phyloP scores from a whole-genome alignment of 1,284 basidiomycete genomes.

The Anthracocystis setariae region DNA sequence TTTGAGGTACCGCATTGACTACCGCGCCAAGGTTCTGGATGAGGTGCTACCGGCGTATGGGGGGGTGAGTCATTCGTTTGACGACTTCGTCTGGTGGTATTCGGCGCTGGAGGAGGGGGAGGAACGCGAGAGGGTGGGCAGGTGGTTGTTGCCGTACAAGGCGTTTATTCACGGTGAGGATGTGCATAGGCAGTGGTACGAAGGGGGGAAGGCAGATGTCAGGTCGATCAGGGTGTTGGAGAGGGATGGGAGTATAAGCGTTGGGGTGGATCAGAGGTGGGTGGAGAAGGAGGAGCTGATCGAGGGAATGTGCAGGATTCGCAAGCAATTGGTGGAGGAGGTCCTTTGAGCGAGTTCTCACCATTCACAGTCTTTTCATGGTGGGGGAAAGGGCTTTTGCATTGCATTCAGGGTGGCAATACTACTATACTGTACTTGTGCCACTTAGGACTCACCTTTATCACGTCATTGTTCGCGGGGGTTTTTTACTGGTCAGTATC shows the following conservation, averaged over 20 bases:
- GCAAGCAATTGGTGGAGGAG: constrained; percentile 18
- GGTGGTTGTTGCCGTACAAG: constrained; percentile 25
- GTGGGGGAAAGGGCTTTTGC: constrained; percentile 13
- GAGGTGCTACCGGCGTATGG: constrained; percentile 4
- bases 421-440: too few species aligned
- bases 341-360: not conserved
- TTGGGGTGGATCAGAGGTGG: constrained; percentile 25
- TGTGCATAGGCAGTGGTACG: constrained; percentile 21
- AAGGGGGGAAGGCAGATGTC: constrained; percentile 1
- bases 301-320: constrained; percentile 17
- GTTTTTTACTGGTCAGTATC: too few species aligned
- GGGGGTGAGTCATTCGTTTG: constrained; percentile 49
- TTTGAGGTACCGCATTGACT: constrained; percentile 41
- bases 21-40: constrained; percentile 24
- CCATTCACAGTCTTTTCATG: not conserved
- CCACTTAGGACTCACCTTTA: too few species aligned
- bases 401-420: constrained; percentile 5
- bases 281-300: constrained; percentile 24
- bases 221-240: constrained; percentile 15
- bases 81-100: constrained; percentile 47
- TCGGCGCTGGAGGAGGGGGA: not conserved
- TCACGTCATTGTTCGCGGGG: too few species aligned
- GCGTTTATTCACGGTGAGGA: constrained; percentile 22
- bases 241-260: constrained; percentile 12
- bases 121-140: constrained; percentile 7